These are phyloP conservation scores for Rhizophora mangle DNA, from an alignment of 345 rosid species.

Conservation along the genomic window DNA sequence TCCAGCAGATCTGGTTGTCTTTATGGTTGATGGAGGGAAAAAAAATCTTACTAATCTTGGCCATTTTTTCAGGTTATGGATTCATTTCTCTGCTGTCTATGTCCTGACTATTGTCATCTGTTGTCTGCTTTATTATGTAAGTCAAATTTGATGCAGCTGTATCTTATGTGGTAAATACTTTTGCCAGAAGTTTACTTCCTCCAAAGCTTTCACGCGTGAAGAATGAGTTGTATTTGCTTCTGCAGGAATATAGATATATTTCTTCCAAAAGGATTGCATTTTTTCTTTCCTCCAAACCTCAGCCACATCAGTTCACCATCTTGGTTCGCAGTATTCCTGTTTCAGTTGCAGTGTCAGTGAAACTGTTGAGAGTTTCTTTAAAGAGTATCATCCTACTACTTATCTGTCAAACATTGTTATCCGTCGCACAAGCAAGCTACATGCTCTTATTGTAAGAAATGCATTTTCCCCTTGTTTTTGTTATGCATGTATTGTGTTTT, in stretches of 20 bases:
- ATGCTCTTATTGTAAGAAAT: constrained; percentile 59
- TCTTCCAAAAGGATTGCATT: constrained; percentile 68
- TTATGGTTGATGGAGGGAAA: not conserved
- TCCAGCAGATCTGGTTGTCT: no score
- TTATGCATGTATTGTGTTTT: not conserved
- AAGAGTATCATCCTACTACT: constrained; percentile 62
- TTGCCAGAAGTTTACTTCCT: constrained; percentile 1
- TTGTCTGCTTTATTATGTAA: constrained; percentile 74
- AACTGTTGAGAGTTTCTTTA: constrained; percentile 74
- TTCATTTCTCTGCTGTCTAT: constrained; percentile 83
- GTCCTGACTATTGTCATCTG: constrained; percentile 66
- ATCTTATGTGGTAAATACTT: not conserved
- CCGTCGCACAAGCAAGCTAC: constrained; percentile 70
- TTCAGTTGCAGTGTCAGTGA: constrained; percentile 63
- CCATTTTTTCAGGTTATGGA: constrained; percentile 73
- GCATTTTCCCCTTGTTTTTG: not conserved
- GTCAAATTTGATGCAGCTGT: constrained; percentile 18
- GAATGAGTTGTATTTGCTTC: constrained; percentile 20
- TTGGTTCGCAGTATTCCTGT: constrained; percentile 77
- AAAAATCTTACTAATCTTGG: constrained; percentile 24
- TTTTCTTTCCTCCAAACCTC: constrained; percentile 78
- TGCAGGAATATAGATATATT: constrained; percentile 78
- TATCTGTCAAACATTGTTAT: constrained; percentile 77
- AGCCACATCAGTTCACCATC: constrained; percentile 87
- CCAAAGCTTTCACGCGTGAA: not conserved